Base-by-base conservation (phyloP, 1,284 basidiomycete genomes). In the Bjerkandera adusta region DNA sequence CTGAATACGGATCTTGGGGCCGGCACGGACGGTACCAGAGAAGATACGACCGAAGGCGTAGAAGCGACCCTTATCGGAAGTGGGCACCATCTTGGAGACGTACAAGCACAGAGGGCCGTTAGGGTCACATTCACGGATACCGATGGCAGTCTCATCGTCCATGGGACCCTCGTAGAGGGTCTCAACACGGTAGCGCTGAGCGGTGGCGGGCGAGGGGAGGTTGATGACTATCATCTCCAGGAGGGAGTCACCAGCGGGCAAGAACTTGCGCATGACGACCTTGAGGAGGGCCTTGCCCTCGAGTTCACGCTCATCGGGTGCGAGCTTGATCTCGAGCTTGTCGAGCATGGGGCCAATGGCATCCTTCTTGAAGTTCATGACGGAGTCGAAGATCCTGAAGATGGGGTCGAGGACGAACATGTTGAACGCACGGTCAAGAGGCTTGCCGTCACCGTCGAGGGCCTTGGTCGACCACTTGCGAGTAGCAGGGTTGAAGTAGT, bases 301-400 rank as follows among this genome's bases (percentile, higher is more conserved):
- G 59, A 94, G 83, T 58, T 98, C 96, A 67, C 84, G 85, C 80
- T 99, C 97, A 4, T 97, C 94, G 45, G 78, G 71, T 54, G 81
- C 77, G 57, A 99, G 90, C 70, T 90, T 91, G 68, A 99, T 73
- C 27, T 97, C 96, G 64, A 99, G 92, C 77, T 99, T 99, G 51
- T 98, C 94, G 61, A 97, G 86, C 75, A 99, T 92, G 57, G 79
- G 72, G 53, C 66, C 71, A 60, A 92, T 84, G 58, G 83, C 73
- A 50, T 97, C 96, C 81, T 97, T 99, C 81, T 99, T 97, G 83
- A 90, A 97, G 84, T 99, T 97, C 95, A 98, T 99, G 73, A 98
- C 92, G 59, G 91, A 87, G 63, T 97, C 95, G 73, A 99, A 99
- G 68, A 99, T 85, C 70, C 85, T 92, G 87, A 92, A 99, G 75